Base-by-base conservation (phyloP, 495 filamentous ascomycete species). In the Neurospora sp. region DNA sequence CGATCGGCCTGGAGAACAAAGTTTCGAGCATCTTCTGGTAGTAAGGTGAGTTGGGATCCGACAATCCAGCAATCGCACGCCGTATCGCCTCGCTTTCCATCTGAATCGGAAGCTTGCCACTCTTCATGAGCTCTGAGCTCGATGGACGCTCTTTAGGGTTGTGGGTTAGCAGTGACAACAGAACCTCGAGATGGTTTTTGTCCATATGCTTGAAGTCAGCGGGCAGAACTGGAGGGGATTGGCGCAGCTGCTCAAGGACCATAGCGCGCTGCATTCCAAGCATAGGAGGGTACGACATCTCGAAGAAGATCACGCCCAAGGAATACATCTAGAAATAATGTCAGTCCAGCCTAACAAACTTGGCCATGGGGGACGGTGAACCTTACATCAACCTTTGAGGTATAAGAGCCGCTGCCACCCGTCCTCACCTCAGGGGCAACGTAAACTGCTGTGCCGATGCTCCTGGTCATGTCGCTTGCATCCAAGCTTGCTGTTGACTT, bases 221-320 rank as follows among this genome's bases (percentile, higher is more conserved):
- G 3, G 96, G 96, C 48, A 98, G 87, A 8, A 77, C 80, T 61
- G 91, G 89, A 20, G 91, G 83, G 44, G 88, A 87, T 74, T 91
- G 86, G 37, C 95, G 87, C 14, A 99, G 84, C 59, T 86, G 83
- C 70, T 90, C 86, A 18, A 98, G 82, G 10, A 92, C 91, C 71
- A 90, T 83, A 31, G 92, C 93, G 41, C 96, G 89, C 81, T 98
- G 94, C 94, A 98, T 98, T 1, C 89, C 91, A 1, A 92, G 89
- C 69, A 91, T 89, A 3, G 96, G 85, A 38, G 90, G 85, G 76
- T 94, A 90, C 74, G 92, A 96, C 95, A 99, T 98, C 80, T 99
- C 96, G 76, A 98, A 97, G 81, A 99, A 97, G 72, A 99, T 98
- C 65, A 99, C 91, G 10, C 96, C 96, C 39, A 99, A 84, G 1